Base-by-base conservation (phyloP, 2,329 filamentous ascomycete genomes). In the Neonectria coccinea region DNA sequence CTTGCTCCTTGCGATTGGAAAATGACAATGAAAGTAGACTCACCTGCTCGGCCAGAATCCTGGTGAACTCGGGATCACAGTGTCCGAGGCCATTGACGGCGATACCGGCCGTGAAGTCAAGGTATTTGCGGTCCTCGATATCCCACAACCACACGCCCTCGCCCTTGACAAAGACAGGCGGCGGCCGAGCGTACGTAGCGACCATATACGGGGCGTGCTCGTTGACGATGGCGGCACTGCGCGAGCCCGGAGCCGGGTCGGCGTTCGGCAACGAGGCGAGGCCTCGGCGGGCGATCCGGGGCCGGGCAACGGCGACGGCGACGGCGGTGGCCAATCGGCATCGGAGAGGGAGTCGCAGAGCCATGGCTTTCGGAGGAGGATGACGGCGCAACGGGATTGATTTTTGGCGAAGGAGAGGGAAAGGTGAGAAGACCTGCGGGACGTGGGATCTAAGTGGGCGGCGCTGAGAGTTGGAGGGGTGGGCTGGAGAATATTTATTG, bases 81-180 rank as follows among this genome's bases (percentile, higher is more conserved):
- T 99, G 96, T 10, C 96, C 96, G 36, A 99, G 85, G 22, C 92
- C 89, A 80, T 95, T 97, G 77, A 99, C 96, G 16, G 96, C 96
- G 76, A 99, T 99, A 52, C 96, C 96, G 10, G 94, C 91, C 1
- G 96, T 98, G 74, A 99, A 93, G 80, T 99, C 96, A 31, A 99
- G 86, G 78, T 97, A 99, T 77, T 89, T 90, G 66, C 92, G 85
- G 76, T 96, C 92, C 81, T 97, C 94, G 41, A 95, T 82, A 78
- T 99, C 96, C 88, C 90, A 98, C 67, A 99, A 80, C 78, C 94
- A 94, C 65, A 91, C 94, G 2, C 96, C 96, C 76, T 93, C 84
- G 68, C 94, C 96, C 78, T 90, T 92, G 63, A 94, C 89, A 79
- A 99, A 97, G 76, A 98, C 92, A 2, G 94, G 93, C 48, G 92